A percentile compares a stretch with the other conserved stretches of the same genome.
Evolutionary conservation across 179 eudicot genomes (phyloP).

Genomic region (Gypsophila paniculata): DNA sequence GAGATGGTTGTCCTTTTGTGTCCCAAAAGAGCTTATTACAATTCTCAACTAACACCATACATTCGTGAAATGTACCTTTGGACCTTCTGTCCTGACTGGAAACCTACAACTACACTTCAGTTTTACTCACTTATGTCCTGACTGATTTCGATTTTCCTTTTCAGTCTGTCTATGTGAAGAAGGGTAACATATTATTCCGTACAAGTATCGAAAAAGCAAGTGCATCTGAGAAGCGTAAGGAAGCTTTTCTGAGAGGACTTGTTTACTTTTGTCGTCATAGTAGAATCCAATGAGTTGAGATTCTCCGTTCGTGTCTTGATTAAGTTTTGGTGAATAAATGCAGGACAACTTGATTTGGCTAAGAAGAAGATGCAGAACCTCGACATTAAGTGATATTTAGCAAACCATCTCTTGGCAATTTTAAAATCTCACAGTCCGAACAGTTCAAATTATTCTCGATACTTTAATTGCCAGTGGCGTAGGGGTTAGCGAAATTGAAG

Average conservation of each 20-base stretch:
- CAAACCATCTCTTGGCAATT: conserved; percentile 12
- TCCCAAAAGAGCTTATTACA: neutral
- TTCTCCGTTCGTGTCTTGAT: conserved; percentile 7
- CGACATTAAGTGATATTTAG: conserved; percentile 28
- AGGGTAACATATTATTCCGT: conserved; percentile 61
- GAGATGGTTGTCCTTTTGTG: neutral
- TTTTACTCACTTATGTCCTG: neutral
- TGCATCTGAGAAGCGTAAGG: conserved; percentile 60
- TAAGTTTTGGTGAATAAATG: conserved; percentile 13
- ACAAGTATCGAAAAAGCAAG: conserved; percentile 55
- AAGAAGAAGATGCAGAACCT: conserved; percentile 42
- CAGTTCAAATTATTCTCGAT: neutral
- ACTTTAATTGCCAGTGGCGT: neutral
- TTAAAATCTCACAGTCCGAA: neutral
- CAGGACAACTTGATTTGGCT: conserved; percentile 52
- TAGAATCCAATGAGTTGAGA: neutral
- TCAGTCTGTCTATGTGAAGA: conserved; percentile 66
- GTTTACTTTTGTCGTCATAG: neutral
- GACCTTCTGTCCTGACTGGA: neutral
- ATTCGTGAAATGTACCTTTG: neutral
- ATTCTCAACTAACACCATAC: neutral
- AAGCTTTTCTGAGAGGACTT: neutral
- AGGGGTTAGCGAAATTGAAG: neutral
- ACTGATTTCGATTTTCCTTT: conserved; percentile 1
- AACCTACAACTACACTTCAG: neutral